phyloP scores from a whole-genome alignment of 2,329 filamentous ascomycete species.

The Apiospora kogelbergensis region DNA sequence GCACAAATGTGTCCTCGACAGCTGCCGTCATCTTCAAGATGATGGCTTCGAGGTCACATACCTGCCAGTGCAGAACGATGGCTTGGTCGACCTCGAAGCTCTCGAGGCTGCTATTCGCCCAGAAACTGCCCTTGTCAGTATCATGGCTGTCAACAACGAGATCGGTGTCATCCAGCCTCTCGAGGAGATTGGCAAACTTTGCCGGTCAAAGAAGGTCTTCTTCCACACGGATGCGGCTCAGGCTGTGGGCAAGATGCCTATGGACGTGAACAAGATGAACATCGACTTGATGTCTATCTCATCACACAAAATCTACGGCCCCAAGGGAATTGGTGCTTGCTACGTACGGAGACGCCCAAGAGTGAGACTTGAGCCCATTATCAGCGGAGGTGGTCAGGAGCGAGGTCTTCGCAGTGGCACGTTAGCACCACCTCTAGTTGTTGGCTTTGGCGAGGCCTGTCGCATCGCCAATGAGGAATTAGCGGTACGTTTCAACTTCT shows the following conservation, averaged over 20 bases:
- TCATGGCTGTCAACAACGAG: constrained; percentile 99
- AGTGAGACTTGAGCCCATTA: constrained; percentile 93
- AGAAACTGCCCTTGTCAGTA: constrained; percentile 88
- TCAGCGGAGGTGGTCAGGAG: constrained; percentile 95
- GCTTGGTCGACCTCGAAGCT: constrained; percentile 80
- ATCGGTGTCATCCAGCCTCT: constrained; percentile 98
- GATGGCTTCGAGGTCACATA: constrained; percentile 98
- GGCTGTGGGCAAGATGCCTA: constrained; percentile 95
- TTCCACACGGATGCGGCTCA: constrained; percentile 98
- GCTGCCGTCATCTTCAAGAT: constrained; percentile 93
- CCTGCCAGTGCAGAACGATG: constrained; percentile 82
- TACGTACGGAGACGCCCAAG: constrained; percentile 90
- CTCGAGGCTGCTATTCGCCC: constrained; percentile 87
- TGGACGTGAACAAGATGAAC: constrained; percentile 97
- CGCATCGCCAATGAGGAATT: constrained; percentile 89
- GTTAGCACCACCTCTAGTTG: constrained; percentile 81
- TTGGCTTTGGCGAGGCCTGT: constrained; percentile 95
- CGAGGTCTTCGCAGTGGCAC: constrained; percentile 93
- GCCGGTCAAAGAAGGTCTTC: constrained; percentile 88
- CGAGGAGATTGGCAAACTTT: constrained; percentile 89
- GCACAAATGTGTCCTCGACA: constrained; percentile 98
- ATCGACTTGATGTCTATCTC: constrained; percentile 99
- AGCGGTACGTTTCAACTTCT: constrained; percentile 62
- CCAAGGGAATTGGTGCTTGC: constrained; percentile 95
- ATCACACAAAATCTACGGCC: constrained; percentile 97